These are phyloP conservation scores for Alternaria gaisen DNA, from an alignment of 2,329 filamentous ascomycete genomes.

Conservation along the genomic window DNA sequence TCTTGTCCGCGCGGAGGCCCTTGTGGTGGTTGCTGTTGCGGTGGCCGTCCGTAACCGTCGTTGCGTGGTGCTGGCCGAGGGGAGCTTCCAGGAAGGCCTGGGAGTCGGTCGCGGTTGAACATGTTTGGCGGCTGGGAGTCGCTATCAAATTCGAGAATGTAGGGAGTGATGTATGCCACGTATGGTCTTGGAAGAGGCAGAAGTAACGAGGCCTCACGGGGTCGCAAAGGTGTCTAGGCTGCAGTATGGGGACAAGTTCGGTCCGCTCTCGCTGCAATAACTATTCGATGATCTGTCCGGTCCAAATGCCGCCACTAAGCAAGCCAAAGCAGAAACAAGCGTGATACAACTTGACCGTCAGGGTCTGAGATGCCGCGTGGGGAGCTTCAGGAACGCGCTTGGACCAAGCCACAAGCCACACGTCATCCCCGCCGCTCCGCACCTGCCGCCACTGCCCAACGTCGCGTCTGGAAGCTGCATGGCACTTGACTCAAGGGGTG, in stretches of 20 bases:
- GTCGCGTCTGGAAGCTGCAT: neutral
- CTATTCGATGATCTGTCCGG: neutral
- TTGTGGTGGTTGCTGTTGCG: slow-evolving; percentile 41
- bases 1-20: slow-evolving; percentile 33
- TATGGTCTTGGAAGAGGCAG: slow-evolving; percentile 4
- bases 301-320: slow-evolving; percentile 4
- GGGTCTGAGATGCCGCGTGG: slow-evolving; percentile 2
- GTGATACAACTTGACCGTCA: slow-evolving; percentile 3
- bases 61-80: slow-evolving; percentile 53
- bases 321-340: neutral
- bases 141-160: neutral
- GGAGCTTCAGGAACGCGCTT: slow-evolving; percentile 8
- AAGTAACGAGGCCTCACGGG: slow-evolving; percentile 3
- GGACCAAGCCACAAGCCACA: slow-evolving; percentile 24
- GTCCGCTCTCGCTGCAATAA: neutral
- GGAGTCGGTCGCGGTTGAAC: slow-evolving; percentile 66
- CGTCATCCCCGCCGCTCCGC: slow-evolving; percentile 19
- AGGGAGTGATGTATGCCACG: slow-evolving; percentile 3
- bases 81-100: slow-evolving; percentile 55
- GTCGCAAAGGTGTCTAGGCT: slow-evolving; percentile 6
- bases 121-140: slow-evolving; percentile 45
- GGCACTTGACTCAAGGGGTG: neutral
- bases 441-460: neutral
- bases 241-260: neutral
- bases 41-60: slow-evolving; percentile 54